Conservation (phyloP, 805 yeast species). For the Metschnikowia gruessii region DNA sequence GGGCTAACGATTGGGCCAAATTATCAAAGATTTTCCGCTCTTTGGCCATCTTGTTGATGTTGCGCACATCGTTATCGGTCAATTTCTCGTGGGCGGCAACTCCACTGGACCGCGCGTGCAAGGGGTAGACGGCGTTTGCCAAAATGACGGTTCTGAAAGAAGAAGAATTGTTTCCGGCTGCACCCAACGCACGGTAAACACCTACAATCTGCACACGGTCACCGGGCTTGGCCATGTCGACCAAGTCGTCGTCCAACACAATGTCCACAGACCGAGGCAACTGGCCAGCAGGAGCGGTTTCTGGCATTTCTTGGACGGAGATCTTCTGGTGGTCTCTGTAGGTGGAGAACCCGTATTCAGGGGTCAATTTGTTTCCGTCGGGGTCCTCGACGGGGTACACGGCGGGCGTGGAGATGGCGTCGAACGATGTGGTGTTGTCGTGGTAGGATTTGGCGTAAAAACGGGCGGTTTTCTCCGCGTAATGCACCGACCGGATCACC, state of each 20-base stretch:
- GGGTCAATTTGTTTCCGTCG: constrained; percentile 81
- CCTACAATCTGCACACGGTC: constrained; percentile 94
- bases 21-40: constrained; percentile 71
- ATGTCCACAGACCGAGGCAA: constrained; percentile 91
- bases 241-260: constrained; percentile 91
- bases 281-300: constrained; percentile 96
- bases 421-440: constrained; percentile 88
- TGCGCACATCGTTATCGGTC: constrained; percentile 79
- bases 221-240: constrained; percentile 91
- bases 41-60: constrained; percentile 75
- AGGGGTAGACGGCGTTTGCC: constrained; percentile 85
- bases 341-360: constrained; percentile 91
- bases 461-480: constrained; percentile 76
- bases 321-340: constrained; percentile 93
- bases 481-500: constrained; percentile 86
- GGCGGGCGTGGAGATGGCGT: constrained; percentile 77
- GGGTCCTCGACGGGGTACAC: constrained; percentile 91
- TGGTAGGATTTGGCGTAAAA: constrained; percentile 90
- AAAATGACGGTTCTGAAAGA: constrained; percentile 80
- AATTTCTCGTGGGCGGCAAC: constrained; percentile 68
- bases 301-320: constrained; percentile 96
- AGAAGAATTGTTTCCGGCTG: constrained; percentile 54
- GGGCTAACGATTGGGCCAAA: constrained; percentile 85
- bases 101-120: constrained; percentile 85
- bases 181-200: constrained; percentile 88